Conservation (phyloP, 495 filamentous ascomycete species). For the Sordaria brevicollis region DNA sequence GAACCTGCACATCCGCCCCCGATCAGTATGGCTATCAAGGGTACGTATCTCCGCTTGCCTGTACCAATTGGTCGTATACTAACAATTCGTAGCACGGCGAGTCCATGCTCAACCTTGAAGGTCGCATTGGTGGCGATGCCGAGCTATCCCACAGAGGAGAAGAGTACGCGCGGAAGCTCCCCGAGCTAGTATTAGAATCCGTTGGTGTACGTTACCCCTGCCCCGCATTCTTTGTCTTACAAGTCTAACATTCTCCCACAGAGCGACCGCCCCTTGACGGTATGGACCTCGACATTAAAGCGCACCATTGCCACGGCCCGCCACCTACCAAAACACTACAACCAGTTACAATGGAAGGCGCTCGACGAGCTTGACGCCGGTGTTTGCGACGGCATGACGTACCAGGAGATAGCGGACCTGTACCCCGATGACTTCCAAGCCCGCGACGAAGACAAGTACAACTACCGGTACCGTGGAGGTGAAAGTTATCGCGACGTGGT, state of each 20-base stretch:
- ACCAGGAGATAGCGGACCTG: constrained; percentile 77
- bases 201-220: constrained; percentile 46
- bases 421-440: constrained; percentile 94
- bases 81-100: constrained; percentile 66
- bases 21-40: constrained; percentile 92
- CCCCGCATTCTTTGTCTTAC: not conserved
- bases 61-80: constrained; percentile 1
- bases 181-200: constrained; percentile 68
- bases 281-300: constrained; percentile 93
- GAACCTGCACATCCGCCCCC: constrained; percentile 95
- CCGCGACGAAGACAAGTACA: constrained; percentile 95
- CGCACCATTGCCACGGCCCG: constrained; percentile 88
- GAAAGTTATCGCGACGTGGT: constrained; percentile 97
- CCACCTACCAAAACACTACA: constrained; percentile 63
- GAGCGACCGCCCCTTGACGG: constrained; percentile 66
- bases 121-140: constrained; percentile 86
- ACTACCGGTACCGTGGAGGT: constrained; percentile 95
- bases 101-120: constrained; percentile 78
- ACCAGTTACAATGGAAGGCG: constrained; percentile 96
- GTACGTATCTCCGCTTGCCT: constrained; percentile 40
- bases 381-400: constrained; percentile 90
- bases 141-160: constrained; percentile 77
- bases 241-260: constrained; percentile 22
- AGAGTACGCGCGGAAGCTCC: constrained; percentile 72
- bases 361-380: constrained; percentile 94